Evolutionary conservation across 2,329 filamentous ascomycete species (phyloP), one percentile per base, ranked within the genome.

Genomic region (Fusarium veterinarium): DNA sequence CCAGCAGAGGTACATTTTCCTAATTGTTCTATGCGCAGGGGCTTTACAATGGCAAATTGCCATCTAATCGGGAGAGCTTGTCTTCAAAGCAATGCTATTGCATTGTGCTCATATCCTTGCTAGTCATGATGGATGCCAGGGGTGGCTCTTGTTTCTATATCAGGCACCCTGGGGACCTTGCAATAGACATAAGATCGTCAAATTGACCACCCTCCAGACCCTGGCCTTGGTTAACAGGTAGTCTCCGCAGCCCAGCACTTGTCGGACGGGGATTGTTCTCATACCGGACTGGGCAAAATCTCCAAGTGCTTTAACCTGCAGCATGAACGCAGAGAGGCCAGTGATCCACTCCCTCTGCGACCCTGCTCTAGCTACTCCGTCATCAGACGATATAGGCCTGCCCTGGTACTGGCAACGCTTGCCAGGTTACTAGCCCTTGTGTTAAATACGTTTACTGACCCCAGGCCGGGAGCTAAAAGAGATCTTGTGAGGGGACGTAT

Each of bases 171-270:
- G 59, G 69, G 80, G 78, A 79, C 82, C 83, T 86, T 86, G 84
- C 65, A 52, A 69, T 69, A 45, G 64, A 85, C 86, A 88, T 88
- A 88, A 88, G 85, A 87, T 87, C 84, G 81, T 83, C 86, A 86
- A 87, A 86, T 88, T 88, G 87, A 88, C 85, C 84, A 83, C 84
- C 82, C 83, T 85, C 84, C 83, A 83, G 80, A 81, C 83, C 71
- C 76, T 75, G 67, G 69, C 66, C 55, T 67, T 64, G 68, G 66
- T 66, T 73, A 73, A 74, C 83, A 81, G 83, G 78, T 83, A 83
- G 75, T 77, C 75, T 77, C 77, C 72, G 75, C 68, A 78, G 61
- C 74, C 69, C 63, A 75, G 75, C 66, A 74, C 67, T 67, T 59
- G 71, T 67, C 58, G 62, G 70, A 73, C 71, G 71, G 71, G 72